Base-by-base conservation (phyloP, 768 basidiomycete species). In the Terana coerulea region DNA sequence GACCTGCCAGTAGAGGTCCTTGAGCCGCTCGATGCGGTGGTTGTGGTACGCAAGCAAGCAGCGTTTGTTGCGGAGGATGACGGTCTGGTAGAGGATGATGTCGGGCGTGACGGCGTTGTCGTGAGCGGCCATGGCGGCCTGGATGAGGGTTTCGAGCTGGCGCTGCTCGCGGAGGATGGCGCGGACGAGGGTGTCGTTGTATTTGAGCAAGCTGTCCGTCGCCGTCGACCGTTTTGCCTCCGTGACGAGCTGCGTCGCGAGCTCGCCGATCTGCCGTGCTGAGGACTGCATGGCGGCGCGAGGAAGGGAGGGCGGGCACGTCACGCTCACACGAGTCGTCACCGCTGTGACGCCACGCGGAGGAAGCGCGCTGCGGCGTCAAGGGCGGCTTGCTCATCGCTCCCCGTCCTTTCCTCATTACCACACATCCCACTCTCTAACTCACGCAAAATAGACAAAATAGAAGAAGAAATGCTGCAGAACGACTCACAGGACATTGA, bases 1-100 rank as follows among this genome's bases (percentile, higher is more conserved):
- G 7, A 84, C 80, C 11, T 81, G 72, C 95, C 95, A 98, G 70
- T 91, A 97, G 73, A 90, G 77, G 62, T 92, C 86, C 52, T 84
- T 80, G 47, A 98, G 79, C 47, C 84, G 82, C 64, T 91, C 87
- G 33, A 91, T 69, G 49, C 95, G 80, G 70, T 94, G 91, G 22
- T 80, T 72, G 68, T 98, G 92, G 69, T 98, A 99, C 0, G 92
- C 93, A 39, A 98, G 80, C 3, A 98, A 77, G 65, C 91, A 93
- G n/a, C 97, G 87, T 67, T 95, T 97, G 75, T 98, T 97, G 55
- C 94, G 83, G 34, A 85, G 75, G 59, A 95, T 87, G 31, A 91
- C 84, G 7, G 95, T 90, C 68, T 95, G 91, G 64, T 89, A 84
- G 62, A 98, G 81, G 60, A 91, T 79, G 54, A 95, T 72, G 17